Evolutionary conservation across 164 flowering plant species (phyloP), one percentile per base, ranked within the genome.

Genomic region (Buxus sempervirens): DNA sequence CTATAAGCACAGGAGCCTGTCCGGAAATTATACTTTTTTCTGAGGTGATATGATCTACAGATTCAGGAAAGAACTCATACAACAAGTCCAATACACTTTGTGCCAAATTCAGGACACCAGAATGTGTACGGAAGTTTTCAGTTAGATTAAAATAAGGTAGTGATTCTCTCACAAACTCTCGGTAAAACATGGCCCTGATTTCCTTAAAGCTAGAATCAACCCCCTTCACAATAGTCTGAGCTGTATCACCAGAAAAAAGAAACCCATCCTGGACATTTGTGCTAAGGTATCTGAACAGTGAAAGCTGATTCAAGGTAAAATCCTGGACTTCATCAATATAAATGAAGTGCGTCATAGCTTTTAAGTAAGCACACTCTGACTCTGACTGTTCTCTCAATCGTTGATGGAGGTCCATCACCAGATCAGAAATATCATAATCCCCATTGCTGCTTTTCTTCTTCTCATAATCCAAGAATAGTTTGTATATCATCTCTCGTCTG

Each of bases 261-360:
- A 81, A 91, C 0, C 96, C 97, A 57, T 91, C 91, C 0, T 73
- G 68, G 2, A 84, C 79, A 80, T 90, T 88, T 68, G 58, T 72
- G 77, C 90, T 87, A 4, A 88, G 54, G 73, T 85, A 78, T 62
- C 83, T 87, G 71, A 91, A 86, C 27, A 91, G 85, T 42, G 87
- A 75, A 70, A 91, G 80, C 57, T 91, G 97, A 25, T 86, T 81
- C 91, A 88, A 85, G 0, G 90, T 89, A 0, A 91, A 83, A 78
- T 91, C 97, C 62, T 91, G 97, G 32, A 89, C 97, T 69, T 91
- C 97, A 75, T 91, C 97, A 58, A 91, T 79, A 72, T 89, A 91
- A 0, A 89, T 87, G 73, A 83, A 91, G 71, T 91, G 88, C 74
- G 89, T 72, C 21, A 57, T 53, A n/a, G n/a, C n/a, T n/a, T n/a